Evolutionary conservation across 768 basidiomycete species (phyloP).

Genomic region (Clitopilus hobsonii): DNA sequence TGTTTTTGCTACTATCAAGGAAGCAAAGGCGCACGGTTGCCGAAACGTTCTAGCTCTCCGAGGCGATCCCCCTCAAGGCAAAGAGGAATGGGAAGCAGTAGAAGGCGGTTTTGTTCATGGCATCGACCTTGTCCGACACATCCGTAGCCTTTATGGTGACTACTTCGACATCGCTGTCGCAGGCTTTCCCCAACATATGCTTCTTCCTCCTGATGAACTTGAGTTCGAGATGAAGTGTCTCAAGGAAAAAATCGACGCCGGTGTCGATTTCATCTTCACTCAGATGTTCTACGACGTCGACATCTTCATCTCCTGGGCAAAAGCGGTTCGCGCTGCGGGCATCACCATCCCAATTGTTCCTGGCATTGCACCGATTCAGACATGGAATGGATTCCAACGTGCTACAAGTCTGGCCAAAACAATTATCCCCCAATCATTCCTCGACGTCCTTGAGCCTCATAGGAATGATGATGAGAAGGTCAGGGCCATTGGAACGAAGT

Average conservation of each 20-base stretch:
- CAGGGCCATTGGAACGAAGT: conserved; percentile 85
- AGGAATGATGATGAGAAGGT: conserved; percentile 94
- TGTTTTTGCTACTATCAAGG: conserved; percentile 42
- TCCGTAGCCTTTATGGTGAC: conserved; percentile 76
- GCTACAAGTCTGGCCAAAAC: conserved; percentile 78
- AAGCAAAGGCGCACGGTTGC: conserved; percentile 86
- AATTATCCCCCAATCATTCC: conserved; percentile 68
- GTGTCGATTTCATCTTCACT: conserved; percentile 92
- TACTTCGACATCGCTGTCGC: conserved; percentile 96
- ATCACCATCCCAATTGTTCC: conserved; percentile 89
- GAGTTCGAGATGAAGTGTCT: conserved; percentile 78
- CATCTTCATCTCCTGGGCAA: conserved; percentile 90
- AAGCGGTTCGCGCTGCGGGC: conserved; percentile 73
- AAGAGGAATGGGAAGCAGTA: conserved; percentile 88
- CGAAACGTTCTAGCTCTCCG: conserved; percentile 91
- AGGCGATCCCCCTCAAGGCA: conserved; percentile 87
- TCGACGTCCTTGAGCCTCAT: conserved; percentile 77
- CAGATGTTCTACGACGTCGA: conserved; percentile 98
- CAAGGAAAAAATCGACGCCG: conserved; percentile 89
- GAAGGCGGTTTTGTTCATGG: conserved; percentile 90
- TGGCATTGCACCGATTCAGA: conserved; percentile 94
- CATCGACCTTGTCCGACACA: conserved; percentile 88
- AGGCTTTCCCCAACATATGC: conserved; percentile 84
- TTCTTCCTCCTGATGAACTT: conserved; percentile 68
- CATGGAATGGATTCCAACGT: conserved; percentile 91